Base-by-base conservation (phyloP, 2,329 filamentous ascomycete genomes). In the Macrophomina tecta region DNA sequence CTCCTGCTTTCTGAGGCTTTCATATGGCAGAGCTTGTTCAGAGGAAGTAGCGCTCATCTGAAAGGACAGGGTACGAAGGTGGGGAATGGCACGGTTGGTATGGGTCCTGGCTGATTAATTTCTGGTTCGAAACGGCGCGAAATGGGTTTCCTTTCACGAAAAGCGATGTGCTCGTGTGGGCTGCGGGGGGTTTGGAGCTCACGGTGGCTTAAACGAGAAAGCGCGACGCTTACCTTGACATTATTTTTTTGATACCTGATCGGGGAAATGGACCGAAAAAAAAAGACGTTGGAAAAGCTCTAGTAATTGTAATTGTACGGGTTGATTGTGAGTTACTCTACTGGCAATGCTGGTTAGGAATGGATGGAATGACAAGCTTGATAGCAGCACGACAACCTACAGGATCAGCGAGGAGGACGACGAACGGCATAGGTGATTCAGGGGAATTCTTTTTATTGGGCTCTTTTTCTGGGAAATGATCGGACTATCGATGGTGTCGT, bases 11-110 rank as follows among this genome's bases (percentile, higher is more conserved):
- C 93, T 76, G 95, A 99, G 81, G 95, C 95, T 3, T 99, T 95
- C 74, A 97, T 99, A 70, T 99, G 95, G 96, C 94, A 99, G 82
- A 97, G 92, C 76, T 83, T 99, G 52, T 99, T 97, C 81, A 93
- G 96, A 74, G 94, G 94, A 60, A 97, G 93, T 9, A 90, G 93
- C 65, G 96, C 95, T 45, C 95, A 99, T 82, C 82, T 99, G 68
- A 76, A 78, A 65, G 78, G 78, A 45, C 78, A 77, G 1, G 74
- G 74, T 16, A 76, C 75, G 28, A 75, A 73, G 69, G 68, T 46
- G 2, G 65, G 56, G 12, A 67, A 67, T 11, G 55, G 52, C 40
- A 76, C 74, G 55, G 75, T 79, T 32, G 77, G 77, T 23, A 79
- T 79, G 77, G 77, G 77, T 23, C 77, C 77, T 23, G 49, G 55